Percentiles rank a stretch among this genome's conserved stretches.
phyloP scores from a whole-genome alignment of 1,139 yeast species.

The Blastobotrys serpentis region DNA sequence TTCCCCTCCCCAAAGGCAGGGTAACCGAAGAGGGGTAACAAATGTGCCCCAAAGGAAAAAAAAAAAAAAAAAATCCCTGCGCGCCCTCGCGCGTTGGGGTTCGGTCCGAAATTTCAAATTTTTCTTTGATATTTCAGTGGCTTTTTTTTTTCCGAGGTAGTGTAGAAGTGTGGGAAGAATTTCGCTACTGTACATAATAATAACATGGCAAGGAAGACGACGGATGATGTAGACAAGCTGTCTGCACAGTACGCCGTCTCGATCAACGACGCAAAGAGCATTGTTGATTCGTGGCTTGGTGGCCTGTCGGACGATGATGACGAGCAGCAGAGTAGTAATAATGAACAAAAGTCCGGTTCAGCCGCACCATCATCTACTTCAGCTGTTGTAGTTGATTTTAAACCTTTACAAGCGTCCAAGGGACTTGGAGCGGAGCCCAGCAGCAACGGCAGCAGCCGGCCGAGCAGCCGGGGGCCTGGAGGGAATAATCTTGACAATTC shows the following conservation, averaged over 20 bases:
- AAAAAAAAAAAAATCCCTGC: too few species aligned
- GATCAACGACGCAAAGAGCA: slow-evolving; percentile 27
- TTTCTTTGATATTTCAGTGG: neutral
- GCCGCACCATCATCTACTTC: neutral
- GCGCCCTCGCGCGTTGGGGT: neutral
- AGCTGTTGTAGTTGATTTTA: slow-evolving; percentile 19
- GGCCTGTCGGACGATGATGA: slow-evolving; percentile 19
- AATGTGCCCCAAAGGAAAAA: too few species aligned
- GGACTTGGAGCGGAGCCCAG: slow-evolving; percentile 24
- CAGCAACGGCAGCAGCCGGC: too few species aligned
- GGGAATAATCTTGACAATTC: slow-evolving; percentile 6
- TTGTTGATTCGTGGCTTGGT: slow-evolving; percentile 34
- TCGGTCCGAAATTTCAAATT: neutral
- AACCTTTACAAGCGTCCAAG: slow-evolving; percentile 20
- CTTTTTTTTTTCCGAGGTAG: neutral
- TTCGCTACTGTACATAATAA: too few species aligned
- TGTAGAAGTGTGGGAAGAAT: too few species aligned
- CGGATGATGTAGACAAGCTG: slow-evolving; percentile 29
- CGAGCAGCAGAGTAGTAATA: slow-evolving; percentile 4
- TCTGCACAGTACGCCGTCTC: slow-evolving; percentile 34
- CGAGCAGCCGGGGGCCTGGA: too few species aligned
- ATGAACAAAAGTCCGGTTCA: slow-evolving; percentile 15
- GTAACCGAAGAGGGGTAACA: too few species aligned
- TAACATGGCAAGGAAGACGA: slow-evolving; percentile 17
- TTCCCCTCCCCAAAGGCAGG: too few species aligned